A percentile compares a stretch with the other conserved stretches of the same genome.
These are phyloP conservation scores for Camelina sativa DNA, from an alignment of 345 rosid genomes.

Conservation along the genomic window DNA sequence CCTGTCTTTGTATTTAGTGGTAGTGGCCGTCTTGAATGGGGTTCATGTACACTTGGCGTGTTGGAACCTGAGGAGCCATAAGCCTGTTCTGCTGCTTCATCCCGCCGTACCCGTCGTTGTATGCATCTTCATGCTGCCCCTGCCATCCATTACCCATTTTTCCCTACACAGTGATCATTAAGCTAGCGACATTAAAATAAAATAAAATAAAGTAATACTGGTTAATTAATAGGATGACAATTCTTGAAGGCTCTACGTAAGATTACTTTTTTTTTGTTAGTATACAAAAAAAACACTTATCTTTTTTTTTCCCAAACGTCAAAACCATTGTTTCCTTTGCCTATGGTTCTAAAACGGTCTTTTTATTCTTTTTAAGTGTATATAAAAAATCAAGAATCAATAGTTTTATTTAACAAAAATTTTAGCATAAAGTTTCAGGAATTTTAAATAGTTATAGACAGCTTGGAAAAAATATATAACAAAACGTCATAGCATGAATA, in stretches of 20 bases:
- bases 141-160: slow-evolving; percentile 37
- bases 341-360: neutral
- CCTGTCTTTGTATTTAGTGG: neutral
- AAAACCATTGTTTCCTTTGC: neutral
- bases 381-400: neutral
- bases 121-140: slow-evolving; percentile 9
- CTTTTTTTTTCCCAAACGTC: neutral
- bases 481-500: too few relatives aligned
- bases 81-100: slow-evolving; percentile 24
- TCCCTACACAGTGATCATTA: slow-evolving; percentile 18
- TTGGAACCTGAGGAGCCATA: slow-evolving; percentile 31
- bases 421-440: slow-evolving; percentile 7
- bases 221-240: too few relatives aligned
- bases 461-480: neutral
- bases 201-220: too few relatives aligned
- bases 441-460: neutral
- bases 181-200: too few relatives aligned
- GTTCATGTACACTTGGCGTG: slow-evolving; percentile 28
- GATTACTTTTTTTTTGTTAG: neutral
- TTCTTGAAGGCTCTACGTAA: too few relatives aligned
- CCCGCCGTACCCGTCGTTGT: neutral
- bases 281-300: neutral
- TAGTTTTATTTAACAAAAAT: neutral
- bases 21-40: neutral
- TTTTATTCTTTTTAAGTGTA: neutral